These are phyloP conservation scores for Fusarium poae DNA, from an alignment of 2,329 filamentous ascomycete species.

Conservation along the genomic window DNA sequence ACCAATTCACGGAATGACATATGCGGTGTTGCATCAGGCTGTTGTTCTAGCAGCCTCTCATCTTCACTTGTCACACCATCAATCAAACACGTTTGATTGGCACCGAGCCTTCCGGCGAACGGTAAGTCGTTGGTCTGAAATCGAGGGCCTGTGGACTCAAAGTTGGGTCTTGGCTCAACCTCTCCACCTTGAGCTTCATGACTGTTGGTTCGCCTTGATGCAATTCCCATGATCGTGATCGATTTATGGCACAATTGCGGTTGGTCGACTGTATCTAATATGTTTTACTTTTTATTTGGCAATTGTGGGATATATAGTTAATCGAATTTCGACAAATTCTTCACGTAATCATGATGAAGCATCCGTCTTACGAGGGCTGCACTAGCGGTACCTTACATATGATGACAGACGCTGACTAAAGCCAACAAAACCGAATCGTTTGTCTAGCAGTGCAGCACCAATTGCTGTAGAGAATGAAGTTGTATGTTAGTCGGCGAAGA, in stretches of 20 bases:
- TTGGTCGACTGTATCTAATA: neutral
- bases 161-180: conserved; percentile 9
- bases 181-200: neutral
- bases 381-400: conserved; percentile 29
- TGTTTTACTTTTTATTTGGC: accelerated
- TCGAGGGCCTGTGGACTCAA: neutral
- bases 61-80: conserved; percentile 8
- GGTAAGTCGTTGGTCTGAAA: conserved; percentile 33
- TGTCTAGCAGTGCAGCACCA: neutral
- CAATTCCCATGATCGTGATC: conserved; percentile 1
- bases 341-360: neutral
- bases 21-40: conserved; percentile 58
- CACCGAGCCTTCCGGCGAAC: conserved; percentile 42
- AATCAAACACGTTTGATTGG: conserved; percentile 33
- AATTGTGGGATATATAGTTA: accelerated
- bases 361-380: conserved; percentile 9
- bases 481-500: neutral
- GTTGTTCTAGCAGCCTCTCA: conserved; percentile 44
- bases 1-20: conserved; percentile 55
- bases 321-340: neutral
- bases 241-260: too few species aligned
- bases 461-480: neutral
- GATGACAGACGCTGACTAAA: conserved; percentile 35
- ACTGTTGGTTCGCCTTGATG: neutral
- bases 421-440: neutral